Conservation (phyloP, 257 asterid species). For the Solanum chmielewskii region DNA sequence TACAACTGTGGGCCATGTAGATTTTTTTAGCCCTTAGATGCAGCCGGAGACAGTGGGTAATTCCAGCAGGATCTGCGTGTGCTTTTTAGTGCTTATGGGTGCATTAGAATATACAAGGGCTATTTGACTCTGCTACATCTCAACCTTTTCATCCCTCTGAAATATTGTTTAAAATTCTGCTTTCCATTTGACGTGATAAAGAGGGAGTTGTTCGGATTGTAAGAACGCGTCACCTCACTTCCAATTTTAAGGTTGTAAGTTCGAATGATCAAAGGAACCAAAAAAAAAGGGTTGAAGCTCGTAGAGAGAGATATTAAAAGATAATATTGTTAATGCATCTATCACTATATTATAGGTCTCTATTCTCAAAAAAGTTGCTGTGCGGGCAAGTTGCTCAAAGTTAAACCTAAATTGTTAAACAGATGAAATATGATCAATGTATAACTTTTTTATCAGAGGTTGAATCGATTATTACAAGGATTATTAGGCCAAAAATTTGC, state of each 20-base stretch:
- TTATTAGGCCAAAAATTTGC: no score
- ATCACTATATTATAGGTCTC: background rate
- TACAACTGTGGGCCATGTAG: background rate
- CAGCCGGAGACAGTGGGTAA: background rate
- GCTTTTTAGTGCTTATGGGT: background rate
- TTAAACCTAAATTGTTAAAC: no score
- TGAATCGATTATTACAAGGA: no score
- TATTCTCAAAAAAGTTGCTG: background rate
- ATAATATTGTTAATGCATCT: background rate
- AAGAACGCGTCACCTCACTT: accelerated
- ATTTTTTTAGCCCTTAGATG: background rate
- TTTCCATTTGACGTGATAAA: background rate
- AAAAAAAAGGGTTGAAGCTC: background rate
- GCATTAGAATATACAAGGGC: background rate
- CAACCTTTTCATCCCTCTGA: background rate
- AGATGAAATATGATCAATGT: no score
- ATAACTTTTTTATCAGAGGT: no score
- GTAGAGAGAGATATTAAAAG: no score
- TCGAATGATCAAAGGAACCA: background rate
- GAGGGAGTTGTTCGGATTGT: background rate
- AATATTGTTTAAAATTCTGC: background rate
- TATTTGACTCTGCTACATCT: background rate
- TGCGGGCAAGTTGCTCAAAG: no score
- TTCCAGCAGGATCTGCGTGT: background rate
- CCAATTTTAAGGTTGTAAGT: background rate